These are phyloP conservation scores for Mortierella sp. DNA, from an alignment of 371 early-diverging fungal species.

Conservation along the genomic window DNA sequence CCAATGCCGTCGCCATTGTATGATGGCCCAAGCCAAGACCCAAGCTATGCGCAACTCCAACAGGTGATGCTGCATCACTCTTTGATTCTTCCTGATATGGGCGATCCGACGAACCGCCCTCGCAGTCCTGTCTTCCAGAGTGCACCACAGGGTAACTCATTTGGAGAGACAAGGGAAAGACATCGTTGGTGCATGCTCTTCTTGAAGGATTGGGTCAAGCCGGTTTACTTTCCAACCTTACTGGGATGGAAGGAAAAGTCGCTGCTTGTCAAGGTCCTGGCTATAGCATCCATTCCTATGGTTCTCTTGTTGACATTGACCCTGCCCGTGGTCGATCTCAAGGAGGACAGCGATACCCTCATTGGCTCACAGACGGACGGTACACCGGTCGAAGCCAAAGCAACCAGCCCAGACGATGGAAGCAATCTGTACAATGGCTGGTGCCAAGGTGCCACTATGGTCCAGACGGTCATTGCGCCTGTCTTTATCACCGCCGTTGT, in stretches of 20 bases:
- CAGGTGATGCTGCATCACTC: constrained; percentile 20
- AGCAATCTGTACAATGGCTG: constrained; percentile 44
- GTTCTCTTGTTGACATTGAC: constrained; percentile 67
- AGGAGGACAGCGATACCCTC: constrained; percentile 21
- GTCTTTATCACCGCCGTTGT: constrained; percentile 30
- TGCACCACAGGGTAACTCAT: neutral
- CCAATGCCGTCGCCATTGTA: neutral
- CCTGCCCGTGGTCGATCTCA: constrained; percentile 67
- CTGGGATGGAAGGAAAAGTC: constrained; percentile 64
- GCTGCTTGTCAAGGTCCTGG: constrained; percentile 61
- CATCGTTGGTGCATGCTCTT: constrained; percentile 3
- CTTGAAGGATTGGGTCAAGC: constrained; percentile 17
- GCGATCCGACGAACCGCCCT: constrained; percentile 17
- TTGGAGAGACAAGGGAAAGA: neutral
- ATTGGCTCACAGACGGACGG: neutral
- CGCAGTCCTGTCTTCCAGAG: constrained; percentile 20
- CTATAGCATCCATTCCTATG: constrained; percentile 65
- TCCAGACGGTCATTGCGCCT: constrained; percentile 41
- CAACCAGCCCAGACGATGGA: neutral
- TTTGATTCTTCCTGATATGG: constrained; percentile 22
- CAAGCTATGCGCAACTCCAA: constrained; percentile 20
- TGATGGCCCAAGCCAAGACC: constrained; percentile 16
- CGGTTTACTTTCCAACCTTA: constrained; percentile 66
- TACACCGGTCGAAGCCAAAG: neutral
- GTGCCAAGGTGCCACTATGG: constrained; percentile 20